A percentile compares a stretch with the other conserved stretches of the same genome.
Conservation (phyloP, 2,329 filamentous ascomycete genomes). For the Botrytis fragariae region DNA sequence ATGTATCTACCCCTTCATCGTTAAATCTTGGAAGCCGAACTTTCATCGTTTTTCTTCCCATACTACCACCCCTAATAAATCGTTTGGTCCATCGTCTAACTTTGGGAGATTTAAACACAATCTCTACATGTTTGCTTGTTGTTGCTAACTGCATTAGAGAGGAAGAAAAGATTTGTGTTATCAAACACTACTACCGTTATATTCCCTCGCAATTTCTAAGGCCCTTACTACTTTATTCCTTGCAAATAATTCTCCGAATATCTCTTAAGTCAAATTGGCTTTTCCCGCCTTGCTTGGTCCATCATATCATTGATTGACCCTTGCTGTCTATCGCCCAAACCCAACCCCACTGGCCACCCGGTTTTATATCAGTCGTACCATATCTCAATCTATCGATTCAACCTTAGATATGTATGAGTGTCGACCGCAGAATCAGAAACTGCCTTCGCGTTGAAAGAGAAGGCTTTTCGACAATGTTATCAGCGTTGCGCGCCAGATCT, state of each 20-base stretch:
- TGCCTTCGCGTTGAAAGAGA: slow-evolving; percentile 6
- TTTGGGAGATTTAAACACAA: not conserved
- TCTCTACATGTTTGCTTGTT: slow-evolving; percentile 4
- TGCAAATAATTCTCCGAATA: not conserved
- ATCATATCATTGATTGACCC: not conserved
- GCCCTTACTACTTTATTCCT: not conserved
- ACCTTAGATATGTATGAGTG: slow-evolving; percentile 18
- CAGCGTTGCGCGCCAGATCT: slow-evolving; percentile 19
- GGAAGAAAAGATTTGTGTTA: not conserved
- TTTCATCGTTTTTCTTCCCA: not conserved
- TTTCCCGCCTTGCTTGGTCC: slow-evolving; percentile 11
- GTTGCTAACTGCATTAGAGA: not conserved
- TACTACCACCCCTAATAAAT: not conserved
- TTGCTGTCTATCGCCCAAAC: not conserved
- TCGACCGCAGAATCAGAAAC: slow-evolving; percentile 13
- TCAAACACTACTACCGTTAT: not conserved
- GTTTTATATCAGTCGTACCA: not conserved
- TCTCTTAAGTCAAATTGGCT: slow-evolving; percentile 2
- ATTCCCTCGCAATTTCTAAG: not conserved
- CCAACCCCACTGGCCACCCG: not conserved
- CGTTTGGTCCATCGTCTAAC: not conserved
- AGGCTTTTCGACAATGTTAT: slow-evolving; percentile 17
- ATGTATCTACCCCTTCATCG: slow-evolving; percentile 8
- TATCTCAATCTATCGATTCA: not conserved
- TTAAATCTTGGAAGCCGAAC: slow-evolving; percentile 4